Base-by-base conservation (phyloP, 495 filamentous ascomycete species). In the Astrothelium macrocarpum region DNA sequence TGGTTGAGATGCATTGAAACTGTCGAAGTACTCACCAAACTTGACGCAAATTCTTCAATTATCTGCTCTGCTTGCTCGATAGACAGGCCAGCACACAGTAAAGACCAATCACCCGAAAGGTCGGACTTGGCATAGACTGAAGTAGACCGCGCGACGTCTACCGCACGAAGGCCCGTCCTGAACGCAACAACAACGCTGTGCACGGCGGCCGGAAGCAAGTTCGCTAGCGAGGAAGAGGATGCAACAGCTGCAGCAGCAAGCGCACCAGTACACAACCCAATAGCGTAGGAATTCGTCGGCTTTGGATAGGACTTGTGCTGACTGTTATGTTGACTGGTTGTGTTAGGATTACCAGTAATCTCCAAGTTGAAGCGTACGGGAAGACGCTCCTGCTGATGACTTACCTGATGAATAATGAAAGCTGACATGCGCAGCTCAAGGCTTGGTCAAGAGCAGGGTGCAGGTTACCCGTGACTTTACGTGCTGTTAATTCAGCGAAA, bases 161-260 rank as follows among this genome's bases (percentile, higher is more conserved):
- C 45, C 45, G 45, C 45, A 20, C 45, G 45, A 49, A 70, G 36
- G 23, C 68, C 68, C 10, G 62, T 64, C 7, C 66, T 60, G 59
- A 70, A 67, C 1, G 68, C 65, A 49, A 70, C 45, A 16, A 65
- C 28, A 28, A 70, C 66, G 26, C 60, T 64, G 49, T 70, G 62
- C 29, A 70, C 64, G 56, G 65, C 68, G 32, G 63, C 62, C 53
- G 65, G 65, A 36, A 70, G 61, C 32, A 70, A 62, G 26, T 67
- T 62, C 12, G 62, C 59, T 53, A 43, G 45, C 36, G 67, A 53
- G 23, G 60, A 53, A 32, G 65, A 59, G 16, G 62, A 60, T 32
- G 59, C 62, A 53, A 70, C 63, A 39, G 67, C 67, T 29, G 67
- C 65, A 62, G 67, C 63, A 58, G 67, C 60, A 63, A 70, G 65